phyloP scores from a whole-genome alignment of 2,329 filamentous ascomycete genomes.

The Aspergillus pseudotamarii region DNA sequence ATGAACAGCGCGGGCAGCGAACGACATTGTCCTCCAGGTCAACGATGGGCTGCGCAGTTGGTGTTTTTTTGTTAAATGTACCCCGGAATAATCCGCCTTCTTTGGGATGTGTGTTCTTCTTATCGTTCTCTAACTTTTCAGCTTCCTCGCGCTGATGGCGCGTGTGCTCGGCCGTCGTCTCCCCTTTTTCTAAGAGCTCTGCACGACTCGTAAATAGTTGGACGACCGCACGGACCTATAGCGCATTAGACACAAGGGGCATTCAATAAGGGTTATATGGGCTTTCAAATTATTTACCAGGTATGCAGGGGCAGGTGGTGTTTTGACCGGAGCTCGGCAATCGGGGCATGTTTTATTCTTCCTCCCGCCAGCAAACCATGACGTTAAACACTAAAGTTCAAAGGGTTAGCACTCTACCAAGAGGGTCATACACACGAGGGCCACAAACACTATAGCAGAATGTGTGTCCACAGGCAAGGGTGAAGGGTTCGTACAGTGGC shows the following conservation, averaged over 20 bases:
- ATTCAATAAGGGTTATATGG: neutral
- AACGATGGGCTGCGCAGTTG: constrained; percentile 47
- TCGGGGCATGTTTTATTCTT: constrained; percentile 69
- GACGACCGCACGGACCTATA: constrained; percentile 65
- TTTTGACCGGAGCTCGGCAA: constrained; percentile 62
- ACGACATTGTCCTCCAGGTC: constrained; percentile 64
- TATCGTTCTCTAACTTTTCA: constrained; percentile 62
- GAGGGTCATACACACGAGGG: neutral
- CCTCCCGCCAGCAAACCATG: constrained; percentile 57
- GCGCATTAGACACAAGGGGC: constrained; percentile 12
- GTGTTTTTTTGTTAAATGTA: constrained; percentile 49
- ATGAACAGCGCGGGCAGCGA: constrained; percentile 64
- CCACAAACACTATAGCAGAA: constrained; percentile 67
- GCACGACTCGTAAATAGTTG: constrained; percentile 62
- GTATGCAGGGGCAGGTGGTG: constrained; percentile 66
- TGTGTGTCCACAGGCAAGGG: constrained; percentile 68
- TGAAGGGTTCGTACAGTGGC: constrained; percentile 70
- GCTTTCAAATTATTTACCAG: constrained; percentile 48
- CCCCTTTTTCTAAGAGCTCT: constrained; percentile 64
- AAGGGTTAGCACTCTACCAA: constrained; percentile 13
- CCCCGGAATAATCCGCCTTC: constrained; percentile 66
- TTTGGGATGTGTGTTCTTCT: constrained; percentile 51
- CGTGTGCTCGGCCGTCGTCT: constrained; percentile 64
- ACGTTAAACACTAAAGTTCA: constrained; percentile 56
- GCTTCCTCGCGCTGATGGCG: constrained; percentile 62